Evolutionary conservation across 306 rosid species (phyloP).

Genomic region (Medicago ruthenica): DNA sequence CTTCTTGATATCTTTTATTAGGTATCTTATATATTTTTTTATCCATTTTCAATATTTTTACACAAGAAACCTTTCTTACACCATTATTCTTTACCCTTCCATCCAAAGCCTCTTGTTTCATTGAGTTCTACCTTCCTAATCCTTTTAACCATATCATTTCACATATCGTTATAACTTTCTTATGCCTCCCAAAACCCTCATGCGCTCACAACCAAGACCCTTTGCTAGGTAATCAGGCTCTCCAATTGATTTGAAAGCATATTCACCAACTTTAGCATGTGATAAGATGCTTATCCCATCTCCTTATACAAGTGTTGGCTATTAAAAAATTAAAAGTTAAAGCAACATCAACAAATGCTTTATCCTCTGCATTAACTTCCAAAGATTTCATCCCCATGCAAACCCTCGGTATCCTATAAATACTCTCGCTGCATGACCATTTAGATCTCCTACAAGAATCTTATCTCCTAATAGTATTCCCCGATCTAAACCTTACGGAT

Average conservation of each 20-base stretch:
- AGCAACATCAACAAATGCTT: constrained; percentile 1
- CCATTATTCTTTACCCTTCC: not conserved
- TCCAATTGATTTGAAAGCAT: not conserved
- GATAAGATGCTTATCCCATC: constrained; percentile 15
- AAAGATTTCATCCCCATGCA: not conserved
- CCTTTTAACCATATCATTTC: constrained; percentile 10
- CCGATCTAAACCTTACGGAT: not conserved
- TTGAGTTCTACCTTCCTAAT: not conserved
- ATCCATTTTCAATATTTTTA: not conserved
- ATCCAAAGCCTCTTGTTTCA: constrained; percentile 6
- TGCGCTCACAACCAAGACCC: not conserved
- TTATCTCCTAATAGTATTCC: constrained; percentile 3
- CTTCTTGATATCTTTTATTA: not conserved
- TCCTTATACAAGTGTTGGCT: not conserved
- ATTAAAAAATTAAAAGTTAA: not conserved
- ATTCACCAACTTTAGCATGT: not conserved
- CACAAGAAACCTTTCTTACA: not conserved
- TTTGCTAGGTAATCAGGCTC: constrained; percentile 10
- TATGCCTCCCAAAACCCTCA: constrained; percentile 18
- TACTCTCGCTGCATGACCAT: not conserved
- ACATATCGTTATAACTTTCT: not conserved
- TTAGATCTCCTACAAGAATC: not conserved
- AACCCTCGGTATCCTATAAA: not conserved
- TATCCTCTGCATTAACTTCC: constrained; percentile 1
- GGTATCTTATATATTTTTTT: not conserved